phyloP scores from a whole-genome alignment of 805 yeast species.

The Ogataea philodendri region DNA sequence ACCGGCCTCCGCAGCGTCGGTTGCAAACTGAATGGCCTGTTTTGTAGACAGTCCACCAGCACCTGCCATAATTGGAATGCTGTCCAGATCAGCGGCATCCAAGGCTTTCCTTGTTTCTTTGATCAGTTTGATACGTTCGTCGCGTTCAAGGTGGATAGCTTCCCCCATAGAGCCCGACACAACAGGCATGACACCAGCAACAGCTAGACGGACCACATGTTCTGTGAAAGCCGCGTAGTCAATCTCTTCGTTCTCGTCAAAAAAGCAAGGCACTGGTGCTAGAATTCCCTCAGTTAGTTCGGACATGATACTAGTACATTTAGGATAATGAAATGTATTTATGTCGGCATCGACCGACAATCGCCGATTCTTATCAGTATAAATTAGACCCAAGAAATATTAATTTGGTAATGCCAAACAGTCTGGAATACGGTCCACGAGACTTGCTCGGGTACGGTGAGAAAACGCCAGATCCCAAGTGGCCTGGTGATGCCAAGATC shows the following conservation, averaged over 20 bases:
- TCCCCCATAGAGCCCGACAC: conserved; percentile 43
- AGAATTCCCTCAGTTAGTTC: conserved; percentile 15
- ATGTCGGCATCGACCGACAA: conserved; percentile 4
- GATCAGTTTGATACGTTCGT: conserved; percentile 34
- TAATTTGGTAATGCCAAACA: conserved; percentile 4
- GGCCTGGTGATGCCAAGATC: conserved; percentile 27
- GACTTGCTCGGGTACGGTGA: conserved; percentile 27
- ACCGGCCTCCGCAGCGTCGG: conserved; percentile 32
- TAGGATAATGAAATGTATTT: neutral
- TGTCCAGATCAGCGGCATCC: conserved; percentile 32
- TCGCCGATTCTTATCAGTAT: conserved; percentile 4
- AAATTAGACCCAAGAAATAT: neutral
- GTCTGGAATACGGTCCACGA: conserved; percentile 19
- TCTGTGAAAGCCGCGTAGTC: conserved; percentile 31
- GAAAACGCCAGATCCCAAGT: conserved; percentile 23
- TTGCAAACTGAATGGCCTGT: conserved; percentile 31
- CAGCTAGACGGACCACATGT: conserved; percentile 2
- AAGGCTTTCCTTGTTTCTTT: conserved; percentile 31
- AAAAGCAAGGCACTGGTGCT: conserved; percentile 20
- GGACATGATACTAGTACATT: conserved; percentile 4
- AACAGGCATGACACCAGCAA: conserved; percentile 34
- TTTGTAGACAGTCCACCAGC: conserved; percentile 28
- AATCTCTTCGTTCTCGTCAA: conserved; percentile 25
- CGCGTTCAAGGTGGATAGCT: conserved; percentile 33
- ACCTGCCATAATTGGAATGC: conserved; percentile 34